Evolutionary conservation across 495 filamentous ascomycete genomes (phyloP), one percentile per base, ranked within the genome.

Genomic region (Aspergillus homomorphus): DNA sequence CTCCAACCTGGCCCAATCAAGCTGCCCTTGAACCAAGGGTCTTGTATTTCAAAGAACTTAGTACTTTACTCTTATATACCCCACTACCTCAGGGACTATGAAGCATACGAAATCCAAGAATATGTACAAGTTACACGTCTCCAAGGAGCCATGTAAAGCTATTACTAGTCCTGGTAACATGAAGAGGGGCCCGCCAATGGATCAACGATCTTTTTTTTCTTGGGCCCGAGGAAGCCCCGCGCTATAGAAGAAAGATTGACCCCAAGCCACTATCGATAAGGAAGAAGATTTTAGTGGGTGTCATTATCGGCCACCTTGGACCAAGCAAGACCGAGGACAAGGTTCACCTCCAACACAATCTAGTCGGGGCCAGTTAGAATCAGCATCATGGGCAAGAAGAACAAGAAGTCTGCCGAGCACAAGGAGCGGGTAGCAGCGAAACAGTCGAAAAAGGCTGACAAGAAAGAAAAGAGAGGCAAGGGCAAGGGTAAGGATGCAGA

Each of bases 381-480:
- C 20, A 30, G 14, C 56, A 66, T 42, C 26, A 82, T 83, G 80
- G 80, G 61, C 43, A 83, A 82, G 61, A 82, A 81, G 53, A 74
- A 75, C 58, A 83, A 83, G 66, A 82, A 83, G 62, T 73, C 78
- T 7, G 79, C 76, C 46, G 80, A 83, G 68, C 76, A 81, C 66
- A 82, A 83, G 57, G 80, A 77, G 50, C 80, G 80, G 38, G 72
- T 79, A 51, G 76, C 79, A 23, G 79, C 80, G 22, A 83, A 82
- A 62, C 77, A 81, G 56, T 68, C 70, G 41, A 83, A 82, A 58
- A 91, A 91, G 73, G 80, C 84, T 45, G 80, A 83, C 21, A 78
- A 84, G 69, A 89, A 89, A 73, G 90, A 92, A 78, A 92, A 91
- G 79, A 86, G 80, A 69, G 75, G 79, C 53, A 89, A 88, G 73